These are phyloP conservation scores for Cocos nucifera DNA, from an alignment of 176 grass and related monocot genomes.

Conservation along the genomic window DNA sequence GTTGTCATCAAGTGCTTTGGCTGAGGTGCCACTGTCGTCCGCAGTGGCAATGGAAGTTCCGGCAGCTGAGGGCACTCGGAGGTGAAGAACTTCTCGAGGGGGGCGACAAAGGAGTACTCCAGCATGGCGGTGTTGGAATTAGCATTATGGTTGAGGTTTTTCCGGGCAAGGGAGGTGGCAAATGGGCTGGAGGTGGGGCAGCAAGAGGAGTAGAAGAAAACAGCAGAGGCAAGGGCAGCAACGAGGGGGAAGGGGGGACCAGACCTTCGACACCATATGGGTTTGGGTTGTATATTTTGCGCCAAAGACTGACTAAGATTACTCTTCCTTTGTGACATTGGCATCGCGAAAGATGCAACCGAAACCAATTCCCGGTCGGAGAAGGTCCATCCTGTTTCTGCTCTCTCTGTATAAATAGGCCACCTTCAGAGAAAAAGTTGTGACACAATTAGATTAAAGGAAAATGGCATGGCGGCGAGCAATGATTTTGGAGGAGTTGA, in stretches of 20 bases:
- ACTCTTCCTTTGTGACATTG: no score
- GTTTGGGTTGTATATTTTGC: no score
- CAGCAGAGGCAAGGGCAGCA: no score
- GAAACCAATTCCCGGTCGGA: no score
- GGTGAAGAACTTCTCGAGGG: conserved; percentile 17
- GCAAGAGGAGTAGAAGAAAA: conserved; percentile 13
- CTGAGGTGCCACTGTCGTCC: background rate
- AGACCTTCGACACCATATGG: no score
- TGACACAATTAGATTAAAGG: background rate
- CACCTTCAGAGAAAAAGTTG: no score
- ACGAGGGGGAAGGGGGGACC: no score
- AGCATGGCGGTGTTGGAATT: conserved; percentile 29
- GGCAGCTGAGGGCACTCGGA: background rate
- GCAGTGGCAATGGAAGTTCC: background rate
- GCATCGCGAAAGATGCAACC: no score
- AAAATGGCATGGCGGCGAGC: conserved; percentile 24
- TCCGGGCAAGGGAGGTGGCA: conserved; percentile 12
- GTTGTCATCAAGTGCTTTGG: conserved; percentile 21
- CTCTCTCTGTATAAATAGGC: no score
- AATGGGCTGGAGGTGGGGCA: background rate
- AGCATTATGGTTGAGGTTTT: background rate
- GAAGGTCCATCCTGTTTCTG: no score
- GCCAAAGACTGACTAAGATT: no score
- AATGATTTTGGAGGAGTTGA: background rate
- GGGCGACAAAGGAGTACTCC: conserved; percentile 50